A percentile compares a stretch with the other conserved stretches of the same genome.
These are phyloP conservation scores for Daldinia caldariorum DNA, from an alignment of 495 filamentous ascomycete species.

Conservation along the genomic window DNA sequence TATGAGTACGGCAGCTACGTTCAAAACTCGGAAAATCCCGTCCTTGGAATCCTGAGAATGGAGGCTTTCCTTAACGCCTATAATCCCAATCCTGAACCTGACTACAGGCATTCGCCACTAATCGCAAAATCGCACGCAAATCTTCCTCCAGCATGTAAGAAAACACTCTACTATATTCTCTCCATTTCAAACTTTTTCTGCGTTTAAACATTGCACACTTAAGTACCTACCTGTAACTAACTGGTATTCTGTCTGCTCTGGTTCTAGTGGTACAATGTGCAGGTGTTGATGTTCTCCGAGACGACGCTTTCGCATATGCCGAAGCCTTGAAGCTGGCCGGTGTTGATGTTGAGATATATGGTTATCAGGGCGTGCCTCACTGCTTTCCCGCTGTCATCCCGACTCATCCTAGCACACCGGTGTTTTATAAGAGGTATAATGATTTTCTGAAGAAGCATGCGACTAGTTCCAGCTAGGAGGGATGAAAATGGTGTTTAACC, in stretches of 20 bases:
- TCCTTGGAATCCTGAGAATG: background rate
- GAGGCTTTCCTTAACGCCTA: background rate
- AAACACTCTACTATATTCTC: background rate
- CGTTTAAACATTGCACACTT: background rate
- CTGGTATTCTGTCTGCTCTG: background rate
- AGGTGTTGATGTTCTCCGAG: background rate
- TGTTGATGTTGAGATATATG: conserved; percentile 1
- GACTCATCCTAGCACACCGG: background rate
- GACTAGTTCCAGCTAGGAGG: background rate
- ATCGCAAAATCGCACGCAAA: background rate
- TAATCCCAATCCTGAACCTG: background rate
- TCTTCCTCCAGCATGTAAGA: conserved; percentile 1
- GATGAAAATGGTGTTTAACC: background rate
- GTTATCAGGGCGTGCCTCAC: background rate
- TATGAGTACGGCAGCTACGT: conserved; percentile 1
- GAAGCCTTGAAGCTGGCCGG: background rate
- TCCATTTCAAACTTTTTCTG: background rate
- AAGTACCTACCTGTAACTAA: too few species aligned
- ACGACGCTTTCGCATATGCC: background rate
- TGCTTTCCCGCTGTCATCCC: background rate
- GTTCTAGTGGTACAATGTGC: conserved; percentile 1
- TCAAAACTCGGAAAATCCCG: background rate
- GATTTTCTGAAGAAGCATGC: background rate
- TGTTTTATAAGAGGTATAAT: background rate
- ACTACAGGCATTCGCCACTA: background rate